These are phyloP conservation scores for Phaeosphaeriaceae sp. DNA, from an alignment of 2,329 filamentous ascomycete genomes.

Conservation along the genomic window DNA sequence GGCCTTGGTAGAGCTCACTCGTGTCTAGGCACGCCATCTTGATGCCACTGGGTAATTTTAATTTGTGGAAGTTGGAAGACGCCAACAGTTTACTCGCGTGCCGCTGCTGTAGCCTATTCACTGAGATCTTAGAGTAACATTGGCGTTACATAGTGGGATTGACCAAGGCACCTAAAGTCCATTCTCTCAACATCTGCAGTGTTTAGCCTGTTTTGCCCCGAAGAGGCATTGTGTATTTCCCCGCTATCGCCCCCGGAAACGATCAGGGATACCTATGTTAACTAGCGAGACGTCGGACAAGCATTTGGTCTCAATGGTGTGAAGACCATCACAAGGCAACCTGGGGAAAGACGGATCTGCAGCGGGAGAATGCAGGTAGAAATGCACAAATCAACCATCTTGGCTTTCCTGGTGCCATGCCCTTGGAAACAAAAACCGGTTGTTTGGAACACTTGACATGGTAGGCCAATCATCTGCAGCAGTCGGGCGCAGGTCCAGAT, in stretches of 20 bases:
- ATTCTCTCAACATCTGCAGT: background rate
- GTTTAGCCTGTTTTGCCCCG: constrained; percentile 14
- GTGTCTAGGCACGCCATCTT: no score
- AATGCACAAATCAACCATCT: constrained; percentile 14
- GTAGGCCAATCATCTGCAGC: background rate
- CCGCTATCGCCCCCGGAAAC: background rate
- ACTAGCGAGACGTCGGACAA: background rate
- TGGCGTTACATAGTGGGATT: no score
- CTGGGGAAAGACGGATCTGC: constrained; percentile 2
- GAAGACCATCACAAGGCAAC: background rate
- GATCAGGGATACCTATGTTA: background rate
- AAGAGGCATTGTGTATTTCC: constrained; percentile 4
- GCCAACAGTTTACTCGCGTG: no score
- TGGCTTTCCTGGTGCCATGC: constrained; percentile 4
- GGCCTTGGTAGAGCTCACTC: no score
- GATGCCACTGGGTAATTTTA: no score
- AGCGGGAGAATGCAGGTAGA: constrained; percentile 13
- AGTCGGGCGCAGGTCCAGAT: no score
- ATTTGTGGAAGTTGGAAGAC: no score
- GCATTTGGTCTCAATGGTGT: constrained; percentile 3
- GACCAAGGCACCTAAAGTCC: no score
- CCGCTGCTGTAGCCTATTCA: no score
- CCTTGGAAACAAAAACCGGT: background rate
- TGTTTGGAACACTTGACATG: background rate
- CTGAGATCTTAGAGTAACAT: no score